A percentile compares a stretch with the other conserved stretches of the same genome.
Conservation (phyloP, 495 filamentous ascomycete species). For the Trichoderma erinaceum region DNA sequence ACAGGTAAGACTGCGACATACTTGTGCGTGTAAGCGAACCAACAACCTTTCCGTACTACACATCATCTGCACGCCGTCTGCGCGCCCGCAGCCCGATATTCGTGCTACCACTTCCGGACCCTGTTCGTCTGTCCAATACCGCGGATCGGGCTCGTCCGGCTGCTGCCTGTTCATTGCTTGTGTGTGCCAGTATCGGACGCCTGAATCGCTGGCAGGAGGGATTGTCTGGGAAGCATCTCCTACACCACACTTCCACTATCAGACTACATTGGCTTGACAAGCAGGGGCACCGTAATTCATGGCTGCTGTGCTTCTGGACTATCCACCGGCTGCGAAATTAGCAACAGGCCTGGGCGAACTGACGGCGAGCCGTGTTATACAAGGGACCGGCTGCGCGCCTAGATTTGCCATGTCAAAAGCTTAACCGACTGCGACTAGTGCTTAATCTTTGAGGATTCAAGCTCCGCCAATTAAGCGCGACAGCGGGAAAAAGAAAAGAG, state of each 20-base stretch:
- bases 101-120: neutral
- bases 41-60: neutral
- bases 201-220: neutral
- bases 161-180: neutral
- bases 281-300: no score
- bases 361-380: no score
- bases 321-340: neutral
- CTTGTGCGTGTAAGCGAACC: neutral
- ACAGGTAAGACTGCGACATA: neutral
- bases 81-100: neutral
- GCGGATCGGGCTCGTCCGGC: neutral
- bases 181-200: neutral
- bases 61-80: slow-evolving; percentile 5
- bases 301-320: neutral
- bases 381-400: no score
- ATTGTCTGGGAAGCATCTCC: neutral
- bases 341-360: neutral
- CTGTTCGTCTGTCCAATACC: neutral
- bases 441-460: no score
- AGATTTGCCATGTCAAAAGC: neutral
- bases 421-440: neutral
- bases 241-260: no score
- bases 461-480: neutral
- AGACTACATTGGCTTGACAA: no score
- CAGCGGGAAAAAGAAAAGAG: neutral